Conservation (phyloP, 2,329 filamentous ascomycete species). For the Venturia effusa region DNA sequence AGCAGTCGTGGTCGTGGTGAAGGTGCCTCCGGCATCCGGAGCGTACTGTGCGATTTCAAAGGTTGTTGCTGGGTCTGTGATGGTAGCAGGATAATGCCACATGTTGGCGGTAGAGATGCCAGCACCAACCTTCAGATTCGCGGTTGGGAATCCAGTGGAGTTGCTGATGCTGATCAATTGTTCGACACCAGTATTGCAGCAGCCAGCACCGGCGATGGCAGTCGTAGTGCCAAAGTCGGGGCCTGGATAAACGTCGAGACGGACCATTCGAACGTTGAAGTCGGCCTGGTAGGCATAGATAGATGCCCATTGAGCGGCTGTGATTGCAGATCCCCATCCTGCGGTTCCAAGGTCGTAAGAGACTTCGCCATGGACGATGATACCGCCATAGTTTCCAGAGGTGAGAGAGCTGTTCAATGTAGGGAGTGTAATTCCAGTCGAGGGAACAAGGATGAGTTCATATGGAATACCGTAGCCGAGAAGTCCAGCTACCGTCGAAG, state of each 20-base stretch:
- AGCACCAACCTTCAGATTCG: slow-evolving; percentile 30
- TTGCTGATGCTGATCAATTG: slow-evolving; percentile 41
- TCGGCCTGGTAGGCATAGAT: slow-evolving; percentile 42
- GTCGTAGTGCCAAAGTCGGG: slow-evolving; percentile 29
- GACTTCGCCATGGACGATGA: slow-evolving; percentile 39
- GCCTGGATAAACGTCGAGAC: slow-evolving; percentile 41
- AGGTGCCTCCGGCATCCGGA: slow-evolving; percentile 28
- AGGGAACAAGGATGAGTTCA: slow-evolving; percentile 38
- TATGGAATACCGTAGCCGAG: slow-evolving; percentile 46
- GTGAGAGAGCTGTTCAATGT: slow-evolving; percentile 29
- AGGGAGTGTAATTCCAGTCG: slow-evolving; percentile 36
- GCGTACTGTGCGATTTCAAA: slow-evolving; percentile 41
- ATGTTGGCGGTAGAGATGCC: slow-evolving; percentile 38
- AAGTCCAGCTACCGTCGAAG: slow-evolving; percentile 38
- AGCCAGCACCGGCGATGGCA: slow-evolving; percentile 28
- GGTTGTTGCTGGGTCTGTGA: slow-evolving; percentile 38
- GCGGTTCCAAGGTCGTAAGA: slow-evolving; percentile 35
- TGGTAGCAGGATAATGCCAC: slow-evolving; percentile 45
- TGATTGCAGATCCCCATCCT: slow-evolving; percentile 32
- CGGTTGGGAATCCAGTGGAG: slow-evolving; percentile 37
- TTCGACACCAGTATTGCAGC: slow-evolving; percentile 38
- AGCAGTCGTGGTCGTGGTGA: slow-evolving; percentile 31
- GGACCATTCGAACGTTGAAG: slow-evolving; percentile 46
- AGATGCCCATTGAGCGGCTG: slow-evolving; percentile 38
- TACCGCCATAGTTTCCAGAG: slow-evolving; percentile 43